Evolutionary conservation across 805 yeast species (phyloP), one percentile per base, ranked within the genome.

Genomic region (Dipodascus albidus): DNA sequence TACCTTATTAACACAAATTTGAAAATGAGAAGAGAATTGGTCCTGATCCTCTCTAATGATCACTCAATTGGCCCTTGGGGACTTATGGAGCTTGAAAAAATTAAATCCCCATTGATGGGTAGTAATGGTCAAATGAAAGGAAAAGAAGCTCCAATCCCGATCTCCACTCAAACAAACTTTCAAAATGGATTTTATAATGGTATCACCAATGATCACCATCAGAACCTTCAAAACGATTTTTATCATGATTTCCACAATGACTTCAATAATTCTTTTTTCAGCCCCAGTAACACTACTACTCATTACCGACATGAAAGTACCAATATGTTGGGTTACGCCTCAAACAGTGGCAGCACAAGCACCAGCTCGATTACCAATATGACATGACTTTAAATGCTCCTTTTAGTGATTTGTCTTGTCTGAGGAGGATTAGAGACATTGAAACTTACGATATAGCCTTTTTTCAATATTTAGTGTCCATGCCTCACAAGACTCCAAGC

Each of bases 181-280:
- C 51, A n/a, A 23, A 27, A 42, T 15, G 21, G 51, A 8, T n/a
- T 49, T 27, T 49, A 27, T 49, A 49, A 20, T 49, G 35, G 6
- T 21, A 20, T 48, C 19, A 22, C 9, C 23, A 42, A 38, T 60
- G 74, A 76, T 55, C 88, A 68, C 14, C 33, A 93, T 27, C n/a
- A n/a, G n/a, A 11, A 11, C 6, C 33, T 27, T 11, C 33, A 27
- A 27, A 27, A 27, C 11, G 44, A 38, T n/a, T 38, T 38, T 6
- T 38, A 38, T 14, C 20, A 38, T 38, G 20, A 14, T 19, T 38
- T 38, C 15, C 17, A 14, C 44, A 38, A 14, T n/a, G 15, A 17
- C 44, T 38, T 38, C 44, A n/a, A 17, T 8, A 8, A 38, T 6
- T 4, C 44, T 11, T 27, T 27, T 27, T 27, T 27, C 33, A n/a